Base-by-base conservation (phyloP, 305 asterid species). In the Galium porrigens region DNA sequence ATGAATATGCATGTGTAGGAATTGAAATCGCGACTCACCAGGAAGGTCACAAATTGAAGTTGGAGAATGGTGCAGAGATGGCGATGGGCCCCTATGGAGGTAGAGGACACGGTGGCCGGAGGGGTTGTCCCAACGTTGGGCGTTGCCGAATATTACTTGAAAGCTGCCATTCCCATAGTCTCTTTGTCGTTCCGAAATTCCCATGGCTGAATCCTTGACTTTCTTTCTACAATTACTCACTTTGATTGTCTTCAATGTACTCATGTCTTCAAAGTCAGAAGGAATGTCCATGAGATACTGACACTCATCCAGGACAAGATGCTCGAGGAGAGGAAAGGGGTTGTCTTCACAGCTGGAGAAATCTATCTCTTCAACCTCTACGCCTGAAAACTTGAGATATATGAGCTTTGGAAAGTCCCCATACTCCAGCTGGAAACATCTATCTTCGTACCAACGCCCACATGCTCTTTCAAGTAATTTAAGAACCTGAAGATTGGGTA, bases 311-410 rank as follows among this genome's bases (percentile, higher is more conserved):
- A 61, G 3, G 4, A 3, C 6, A 2, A 22, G 63, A 72, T 41
- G 48, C 15, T 41, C 15, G 2, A 70, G 76, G 33, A 37, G 5
- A 10, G 76, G 76, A 39, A 72, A 62, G 6, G 48, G 46, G 17
- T 25, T 14, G 5, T 14, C 1, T 5, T 58, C 49, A 25, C 72
- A 18, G 61, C 3, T 9, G n/a, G 61, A 10, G 55, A 49, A 54
- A 54, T 57, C 22, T 30, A 57, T 57, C 10, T 39, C 4, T 44
- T n/a, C 41, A 30, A 67, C 2, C 1, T 62, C 15, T 22, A 60
- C 27, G 27, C 12, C 15, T 15, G 3, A 11, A 27, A 65, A 14
- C 30, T 37, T 39, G 18, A 65, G 27, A 58, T 41, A 53, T 46
- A 18, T 41, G 53, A 67, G 68, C 1, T 18, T 44, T 5, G 10